Conservation (phyloP, 2,329 filamentous ascomycete genomes). For the Diaporthe caulivora region DNA sequence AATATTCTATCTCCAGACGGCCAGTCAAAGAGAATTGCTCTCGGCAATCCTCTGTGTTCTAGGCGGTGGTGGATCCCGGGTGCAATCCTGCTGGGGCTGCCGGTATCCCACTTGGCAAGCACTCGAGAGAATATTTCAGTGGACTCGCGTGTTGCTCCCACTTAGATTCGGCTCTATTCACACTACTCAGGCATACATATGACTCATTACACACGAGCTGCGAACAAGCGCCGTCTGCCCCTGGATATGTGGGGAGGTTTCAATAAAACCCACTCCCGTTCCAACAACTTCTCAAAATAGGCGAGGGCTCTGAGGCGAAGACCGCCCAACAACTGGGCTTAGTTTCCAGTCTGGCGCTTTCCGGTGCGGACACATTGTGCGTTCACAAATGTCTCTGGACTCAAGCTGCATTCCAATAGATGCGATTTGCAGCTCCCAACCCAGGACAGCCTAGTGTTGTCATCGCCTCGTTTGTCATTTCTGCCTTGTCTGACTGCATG, state of each 20-base stretch:
- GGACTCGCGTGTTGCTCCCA: not conserved
- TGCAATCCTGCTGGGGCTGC: not conserved
- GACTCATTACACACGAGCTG: not conserved
- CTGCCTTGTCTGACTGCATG: too few relatives aligned
- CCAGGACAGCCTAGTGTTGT: too few relatives aligned
- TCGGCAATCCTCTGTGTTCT: not conserved
- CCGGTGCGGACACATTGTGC: too few relatives aligned
- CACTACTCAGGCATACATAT: not conserved
- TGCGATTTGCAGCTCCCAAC: too few relatives aligned
- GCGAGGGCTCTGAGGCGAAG: not conserved
- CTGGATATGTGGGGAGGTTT: not conserved
- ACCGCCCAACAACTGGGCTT: not conserved
- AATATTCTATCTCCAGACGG: not conserved
- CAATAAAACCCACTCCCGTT: not conserved
- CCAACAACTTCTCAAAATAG: conserved; percentile 11
- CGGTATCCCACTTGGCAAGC: not conserved
- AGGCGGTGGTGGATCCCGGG: not conserved
- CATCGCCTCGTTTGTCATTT: too few relatives aligned
- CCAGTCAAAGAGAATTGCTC: not conserved
- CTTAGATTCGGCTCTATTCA: not conserved
- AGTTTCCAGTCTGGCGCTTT: not conserved
- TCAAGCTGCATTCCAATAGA: too few relatives aligned
- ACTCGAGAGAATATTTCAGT: not conserved
- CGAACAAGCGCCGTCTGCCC: not conserved
- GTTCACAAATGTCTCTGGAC: not conserved